These are phyloP conservation scores for Phytophthora tentaculata DNA, from an alignment of 352 stramenopile species.

Conservation along the genomic window DNA sequence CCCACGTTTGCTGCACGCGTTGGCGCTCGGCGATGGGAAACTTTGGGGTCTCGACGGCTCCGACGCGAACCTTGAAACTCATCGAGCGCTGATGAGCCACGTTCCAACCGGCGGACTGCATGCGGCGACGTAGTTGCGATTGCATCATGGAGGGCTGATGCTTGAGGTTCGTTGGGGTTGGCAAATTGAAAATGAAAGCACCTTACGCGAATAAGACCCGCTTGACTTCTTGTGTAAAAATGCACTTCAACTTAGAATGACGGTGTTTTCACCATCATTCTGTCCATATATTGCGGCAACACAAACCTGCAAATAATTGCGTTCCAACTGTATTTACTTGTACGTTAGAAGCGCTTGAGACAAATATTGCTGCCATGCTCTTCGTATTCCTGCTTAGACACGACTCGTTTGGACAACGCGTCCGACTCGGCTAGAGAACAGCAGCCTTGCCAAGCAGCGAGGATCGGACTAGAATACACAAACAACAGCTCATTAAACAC, in stretches of 20 bases:
- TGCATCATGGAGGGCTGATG: constrained; percentile 7
- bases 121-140: constrained; percentile 14
- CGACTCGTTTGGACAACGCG: constrained; percentile 36
- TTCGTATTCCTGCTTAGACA: constrained; percentile 79
- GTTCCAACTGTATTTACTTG: no score
- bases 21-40: constrained; percentile 26
- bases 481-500: no score
- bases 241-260: constrained; percentile 10
- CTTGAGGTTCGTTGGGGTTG: constrained; percentile 5
- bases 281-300: no score
- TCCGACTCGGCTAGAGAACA: constrained; percentile 44
- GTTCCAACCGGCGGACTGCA: constrained; percentile 3
- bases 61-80: constrained; percentile 32
- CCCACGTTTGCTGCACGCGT: constrained; percentile 42
- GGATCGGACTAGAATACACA: constrained; percentile 51
- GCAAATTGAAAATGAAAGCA: constrained; percentile 21
- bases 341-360: constrained; percentile 37
- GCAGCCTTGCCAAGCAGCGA: constrained; percentile 65
- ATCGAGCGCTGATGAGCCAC: constrained; percentile 20
- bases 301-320: no score
- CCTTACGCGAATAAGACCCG: background rate
- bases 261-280: constrained; percentile 12
- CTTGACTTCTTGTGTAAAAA: constrained; percentile 2
- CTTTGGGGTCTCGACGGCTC: constrained; percentile 13
- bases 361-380: constrained; percentile 82